Percentiles rank a stretch among this genome's conserved stretches.
These are phyloP conservation scores for Amphichorda felina DNA, from an alignment of 2,329 filamentous ascomycete species.

Conservation along the genomic window DNA sequence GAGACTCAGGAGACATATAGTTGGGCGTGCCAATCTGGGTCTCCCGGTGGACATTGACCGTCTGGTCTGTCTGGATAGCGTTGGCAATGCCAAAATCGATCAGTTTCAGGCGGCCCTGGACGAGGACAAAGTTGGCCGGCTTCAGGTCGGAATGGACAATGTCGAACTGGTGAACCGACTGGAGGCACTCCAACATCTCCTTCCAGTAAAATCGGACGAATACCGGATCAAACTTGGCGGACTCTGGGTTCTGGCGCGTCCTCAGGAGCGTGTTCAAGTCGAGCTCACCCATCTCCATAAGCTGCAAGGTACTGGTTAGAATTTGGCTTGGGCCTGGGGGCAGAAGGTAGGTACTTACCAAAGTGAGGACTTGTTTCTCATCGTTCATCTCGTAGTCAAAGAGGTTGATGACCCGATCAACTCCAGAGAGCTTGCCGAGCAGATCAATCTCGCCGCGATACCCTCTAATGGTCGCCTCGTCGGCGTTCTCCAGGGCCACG, in stretches of 20 bases:
- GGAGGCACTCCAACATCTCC: conserved; percentile 95
- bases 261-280: conserved; percentile 82
- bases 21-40: conserved; percentile 92
- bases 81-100: conserved; percentile 99
- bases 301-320: conserved; percentile 31
- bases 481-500: conserved; percentile 81
- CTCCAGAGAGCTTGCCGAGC: conserved; percentile 66
- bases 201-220: conserved; percentile 99
- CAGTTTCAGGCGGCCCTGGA: conserved; percentile 80
- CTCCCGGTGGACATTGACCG: conserved; percentile 93
- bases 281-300: conserved; percentile 96
- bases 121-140: conserved; percentile 91
- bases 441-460: conserved; percentile 96
- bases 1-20: conserved; percentile 94
- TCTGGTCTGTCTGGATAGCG: conserved; percentile 89
- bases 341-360: conserved; percentile 42
- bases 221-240: conserved; percentile 69
- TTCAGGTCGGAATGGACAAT: conserved; percentile 97
- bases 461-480: conserved; percentile 70
- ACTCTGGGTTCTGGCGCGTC: conserved; percentile 57
- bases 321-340: not conserved
- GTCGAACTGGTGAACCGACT: conserved; percentile 77
- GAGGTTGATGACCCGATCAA: conserved; percentile 82
- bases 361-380: conserved; percentile 76
- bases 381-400: conserved; percentile 92